These are phyloP conservation scores for Pseudozyma tsukubaensis DNA, from an alignment of 1,284 basidiomycete species.

Conservation along the genomic window DNA sequence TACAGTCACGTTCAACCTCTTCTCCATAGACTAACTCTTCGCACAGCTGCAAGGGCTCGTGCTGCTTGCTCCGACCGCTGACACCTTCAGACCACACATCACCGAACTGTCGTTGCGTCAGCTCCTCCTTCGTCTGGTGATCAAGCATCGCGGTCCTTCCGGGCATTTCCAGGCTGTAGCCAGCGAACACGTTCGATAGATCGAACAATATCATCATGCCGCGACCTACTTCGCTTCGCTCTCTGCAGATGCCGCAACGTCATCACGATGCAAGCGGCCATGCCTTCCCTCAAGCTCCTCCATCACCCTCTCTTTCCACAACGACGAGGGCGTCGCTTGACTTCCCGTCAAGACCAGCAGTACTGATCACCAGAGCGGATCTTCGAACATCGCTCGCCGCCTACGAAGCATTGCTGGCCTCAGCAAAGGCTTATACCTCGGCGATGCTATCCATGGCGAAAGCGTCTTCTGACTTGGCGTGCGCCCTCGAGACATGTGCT, in stretches of 20 bases:
- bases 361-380: conserved; percentile 84
- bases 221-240: conserved; percentile 38
- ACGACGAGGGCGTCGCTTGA: conserved; percentile 73
- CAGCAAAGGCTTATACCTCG: conserved; percentile 84
- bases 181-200: neutral
- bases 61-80: too few relatives aligned
- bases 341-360: conserved; percentile 76
- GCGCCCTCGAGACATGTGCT: conserved; percentile 71
- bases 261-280: conserved; percentile 19
- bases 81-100: too few relatives aligned
- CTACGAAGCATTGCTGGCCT: conserved; percentile 84
- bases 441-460: conserved; percentile 85
- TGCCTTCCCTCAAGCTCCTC: conserved; percentile 30
- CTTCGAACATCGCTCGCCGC: conserved; percentile 81
- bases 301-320: conserved; percentile 48
- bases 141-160: too few relatives aligned
- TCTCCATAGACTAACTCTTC: too few relatives aligned
- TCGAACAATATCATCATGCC: conserved; percentile 20
- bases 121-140: too few relatives aligned
- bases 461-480: conserved; percentile 86
- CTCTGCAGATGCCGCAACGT: conserved; percentile 29
- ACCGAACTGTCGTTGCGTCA: too few relatives aligned
- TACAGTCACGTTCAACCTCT: too few relatives aligned
- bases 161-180: too few relatives aligned
- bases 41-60: too few relatives aligned